Evolutionary conservation across 2,329 filamentous ascomycete genomes (phyloP).

Genomic region (Colletotrichum sp.): DNA sequence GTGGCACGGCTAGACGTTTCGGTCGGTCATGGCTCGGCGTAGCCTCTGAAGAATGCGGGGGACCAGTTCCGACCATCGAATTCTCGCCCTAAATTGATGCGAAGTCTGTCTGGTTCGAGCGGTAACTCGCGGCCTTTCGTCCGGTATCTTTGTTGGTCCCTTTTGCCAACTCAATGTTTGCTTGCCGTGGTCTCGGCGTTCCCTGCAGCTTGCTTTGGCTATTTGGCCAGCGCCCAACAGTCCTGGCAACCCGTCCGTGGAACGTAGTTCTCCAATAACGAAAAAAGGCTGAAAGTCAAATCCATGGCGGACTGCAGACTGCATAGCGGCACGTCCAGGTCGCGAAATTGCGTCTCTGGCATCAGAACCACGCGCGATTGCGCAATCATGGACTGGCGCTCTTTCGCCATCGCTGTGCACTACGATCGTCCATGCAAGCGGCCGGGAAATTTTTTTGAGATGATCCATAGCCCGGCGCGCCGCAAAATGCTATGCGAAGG

Average conservation of each 20-base stretch:
- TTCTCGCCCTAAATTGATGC: background rate
- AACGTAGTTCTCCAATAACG: background rate
- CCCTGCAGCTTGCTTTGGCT: background rate
- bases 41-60: constrained; percentile 1
- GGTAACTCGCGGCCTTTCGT: background rate
- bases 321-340: background rate
- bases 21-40: background rate
- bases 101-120: background rate
- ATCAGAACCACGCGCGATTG: constrained; percentile 18
- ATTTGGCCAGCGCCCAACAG: background rate
- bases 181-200: background rate
- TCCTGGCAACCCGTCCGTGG: background rate
- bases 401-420: background rate
- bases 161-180: background rate
- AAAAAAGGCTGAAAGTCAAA: background rate
- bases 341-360: constrained; percentile 16
- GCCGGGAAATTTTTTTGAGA: constrained; percentile 21
- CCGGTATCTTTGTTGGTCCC: background rate
- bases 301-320: background rate
- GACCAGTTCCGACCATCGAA: background rate
- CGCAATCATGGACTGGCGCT: constrained; percentile 8
- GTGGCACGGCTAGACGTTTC: background rate
- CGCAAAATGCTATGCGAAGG: background rate
- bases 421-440: background rate
- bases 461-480: background rate